Conservation (phyloP, 2,329 filamentous ascomycete genomes). For the Aspergillus piperis region DNA sequence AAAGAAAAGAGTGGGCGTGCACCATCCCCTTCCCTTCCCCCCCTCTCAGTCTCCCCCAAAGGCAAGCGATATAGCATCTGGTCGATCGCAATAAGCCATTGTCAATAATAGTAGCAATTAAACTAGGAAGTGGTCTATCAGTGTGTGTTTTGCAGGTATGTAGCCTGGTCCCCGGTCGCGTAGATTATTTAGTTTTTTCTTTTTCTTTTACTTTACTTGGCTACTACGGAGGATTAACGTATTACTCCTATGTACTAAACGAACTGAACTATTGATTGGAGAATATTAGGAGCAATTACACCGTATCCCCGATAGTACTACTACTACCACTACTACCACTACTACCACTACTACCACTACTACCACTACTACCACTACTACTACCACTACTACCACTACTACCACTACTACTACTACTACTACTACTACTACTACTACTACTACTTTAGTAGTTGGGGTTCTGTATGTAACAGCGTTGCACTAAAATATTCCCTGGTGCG, state of each 20-base stretch:
- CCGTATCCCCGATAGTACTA: not conserved
- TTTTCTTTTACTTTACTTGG: not conserved
- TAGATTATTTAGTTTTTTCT: not conserved
- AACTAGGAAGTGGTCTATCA: not conserved
- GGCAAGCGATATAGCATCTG: constrained; percentile 13
- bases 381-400: too few species aligned
- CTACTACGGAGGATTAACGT: not conserved
- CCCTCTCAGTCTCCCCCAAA: constrained; percentile 14
- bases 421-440: too few species aligned
- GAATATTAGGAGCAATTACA: not conserved
- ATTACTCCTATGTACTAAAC: not conserved
- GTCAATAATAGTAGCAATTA: constrained; percentile 2
- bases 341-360: too few species aligned
- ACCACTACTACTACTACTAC: too few species aligned
- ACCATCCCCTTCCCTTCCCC: not conserved
- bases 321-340: too few species aligned
- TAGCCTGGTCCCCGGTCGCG: not conserved
- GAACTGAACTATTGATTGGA: not conserved
- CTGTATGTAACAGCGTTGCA: not conserved
- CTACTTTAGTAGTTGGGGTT: too few species aligned
- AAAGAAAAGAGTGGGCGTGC: constrained; percentile 1
- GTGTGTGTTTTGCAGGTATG: not conserved
- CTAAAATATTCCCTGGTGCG: not conserved
- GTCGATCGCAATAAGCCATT: constrained; percentile 19
- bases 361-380: too few species aligned